phyloP scores from a whole-genome alignment of 768 basidiomycete species.

The Tylopilus sp. region DNA sequence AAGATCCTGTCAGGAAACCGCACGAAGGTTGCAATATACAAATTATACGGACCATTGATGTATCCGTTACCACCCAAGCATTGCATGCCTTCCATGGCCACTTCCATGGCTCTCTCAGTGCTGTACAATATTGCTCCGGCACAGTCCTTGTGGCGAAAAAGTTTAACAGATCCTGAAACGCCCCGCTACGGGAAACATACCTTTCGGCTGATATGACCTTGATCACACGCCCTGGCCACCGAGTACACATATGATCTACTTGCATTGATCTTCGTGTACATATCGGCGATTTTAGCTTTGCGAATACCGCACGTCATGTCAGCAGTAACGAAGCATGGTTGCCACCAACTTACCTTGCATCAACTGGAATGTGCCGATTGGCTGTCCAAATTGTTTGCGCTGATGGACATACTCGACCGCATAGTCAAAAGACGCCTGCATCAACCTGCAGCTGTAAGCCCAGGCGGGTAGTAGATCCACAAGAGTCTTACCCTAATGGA shows the following conservation, averaged over 20 bases:
- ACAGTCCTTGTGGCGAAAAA: slow-evolving; percentile 63
- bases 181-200: slow-evolving; percentile 40
- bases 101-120: slow-evolving; percentile 88
- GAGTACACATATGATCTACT: slow-evolving; percentile 91
- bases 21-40: not conserved
- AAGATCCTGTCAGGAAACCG: not conserved
- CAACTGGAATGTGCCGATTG: slow-evolving; percentile 87
- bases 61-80: slow-evolving; percentile 95
- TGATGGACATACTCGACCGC: slow-evolving; percentile 91
- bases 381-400: slow-evolving; percentile 85
- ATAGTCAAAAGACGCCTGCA: slow-evolving; percentile 91
- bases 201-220: slow-evolving; percentile 69
- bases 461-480: not conserved
- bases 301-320: not conserved
- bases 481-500: slow-evolving; percentile 67
- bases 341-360: slow-evolving; percentile 73
- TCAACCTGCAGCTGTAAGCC: slow-evolving; percentile 49
- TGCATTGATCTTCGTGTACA: slow-evolving; percentile 91
- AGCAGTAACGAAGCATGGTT: not conserved
- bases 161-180: not conserved
- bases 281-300: slow-evolving; percentile 80
- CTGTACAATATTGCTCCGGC: slow-evolving; percentile 93
- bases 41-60: slow-evolving; percentile 69
- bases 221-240: slow-evolving; percentile 86
- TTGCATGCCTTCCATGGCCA: slow-evolving; percentile 89